These are phyloP conservation scores for Vigna reflexopilosa DNA, from an alignment of 306 rosid genomes.

Conservation along the genomic window DNA sequence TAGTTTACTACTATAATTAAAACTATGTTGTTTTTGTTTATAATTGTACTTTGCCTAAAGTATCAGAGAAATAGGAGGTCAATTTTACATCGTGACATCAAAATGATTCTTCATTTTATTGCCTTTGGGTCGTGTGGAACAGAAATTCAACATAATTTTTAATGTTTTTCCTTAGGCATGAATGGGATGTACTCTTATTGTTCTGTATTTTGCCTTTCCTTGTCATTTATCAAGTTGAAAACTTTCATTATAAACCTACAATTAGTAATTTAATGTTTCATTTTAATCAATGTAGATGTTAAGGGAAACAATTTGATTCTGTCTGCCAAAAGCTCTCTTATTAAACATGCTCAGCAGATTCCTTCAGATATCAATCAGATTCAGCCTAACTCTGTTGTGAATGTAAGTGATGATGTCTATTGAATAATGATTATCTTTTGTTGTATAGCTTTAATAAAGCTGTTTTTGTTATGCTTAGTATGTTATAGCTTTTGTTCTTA, in stretches of 20 bases:
- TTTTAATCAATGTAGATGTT: conserved; percentile 60
- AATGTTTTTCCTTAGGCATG: background rate
- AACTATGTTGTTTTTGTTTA: background rate
- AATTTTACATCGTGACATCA: background rate
- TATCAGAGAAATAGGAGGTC: background rate
- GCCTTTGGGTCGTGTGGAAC: background rate
- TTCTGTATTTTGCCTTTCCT: conserved; percentile 20
- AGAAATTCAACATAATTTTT: background rate
- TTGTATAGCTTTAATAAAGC: no score
- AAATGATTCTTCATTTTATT: background rate
- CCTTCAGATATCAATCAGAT: conserved; percentile 79
- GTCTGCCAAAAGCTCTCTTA: conserved; percentile 83
- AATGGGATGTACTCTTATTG: background rate
- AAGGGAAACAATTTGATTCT: conserved; percentile 72
- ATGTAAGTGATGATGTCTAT: conserved; percentile 57
- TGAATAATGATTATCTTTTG: no score
- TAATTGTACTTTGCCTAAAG: background rate
- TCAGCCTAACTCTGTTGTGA: conserved; percentile 71
- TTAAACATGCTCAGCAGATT: conserved; percentile 69
- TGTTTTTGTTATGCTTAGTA: no score
- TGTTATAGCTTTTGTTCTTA: no score
- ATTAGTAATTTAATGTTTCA: conserved; percentile 5
- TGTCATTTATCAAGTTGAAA: conserved; percentile 27
- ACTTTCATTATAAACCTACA: background rate
- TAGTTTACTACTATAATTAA: background rate